Conservation (phyloP, 1,139 yeast genomes). For the Yamadazyma conglobata region DNA sequence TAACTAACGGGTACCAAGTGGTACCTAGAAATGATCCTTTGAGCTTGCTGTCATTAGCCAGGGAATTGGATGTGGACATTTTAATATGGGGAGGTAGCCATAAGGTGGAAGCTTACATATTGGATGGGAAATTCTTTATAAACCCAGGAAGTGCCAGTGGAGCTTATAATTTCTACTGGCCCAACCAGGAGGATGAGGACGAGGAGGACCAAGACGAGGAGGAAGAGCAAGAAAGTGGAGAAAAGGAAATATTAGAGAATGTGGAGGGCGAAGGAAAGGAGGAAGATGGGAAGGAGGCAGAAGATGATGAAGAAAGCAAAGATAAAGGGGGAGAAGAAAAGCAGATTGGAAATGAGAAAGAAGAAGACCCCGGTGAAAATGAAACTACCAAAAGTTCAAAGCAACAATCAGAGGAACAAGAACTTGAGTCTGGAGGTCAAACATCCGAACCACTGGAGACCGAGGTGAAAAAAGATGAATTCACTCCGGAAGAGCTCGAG, state of each 20-base stretch:
- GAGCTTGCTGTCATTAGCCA: slow-evolving; percentile 73
- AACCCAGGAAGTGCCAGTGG: slow-evolving; percentile 98
- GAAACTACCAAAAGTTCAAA: slow-evolving; percentile 16
- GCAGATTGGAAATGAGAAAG: slow-evolving; percentile 26
- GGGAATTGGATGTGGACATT: slow-evolving; percentile 90
- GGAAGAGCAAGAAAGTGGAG: slow-evolving; percentile 30
- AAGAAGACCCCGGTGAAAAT: slow-evolving; percentile 24
- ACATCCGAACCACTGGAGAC: slow-evolving; percentile 1
- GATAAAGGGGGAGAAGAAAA: slow-evolving; percentile 4
- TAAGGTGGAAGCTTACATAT: slow-evolving; percentile 85
- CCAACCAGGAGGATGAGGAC: slow-evolving; percentile 42
- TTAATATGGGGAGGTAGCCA: slow-evolving; percentile 97
- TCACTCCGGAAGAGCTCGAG: slow-evolving; percentile 11
- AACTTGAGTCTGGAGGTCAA: slow-evolving; percentile 18
- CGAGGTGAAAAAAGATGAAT: slow-evolving; percentile 11
- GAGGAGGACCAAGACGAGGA: slow-evolving; percentile 38
- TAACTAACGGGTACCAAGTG: slow-evolving; percentile 79
- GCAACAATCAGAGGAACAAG: slow-evolving; percentile 43
- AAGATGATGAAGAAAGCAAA: slow-evolving; percentile 13
- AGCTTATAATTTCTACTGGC: slow-evolving; percentile 59
- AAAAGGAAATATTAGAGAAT: slow-evolving; percentile 16
- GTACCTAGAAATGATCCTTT: slow-evolving; percentile 88
- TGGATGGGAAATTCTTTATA: slow-evolving; percentile 88
- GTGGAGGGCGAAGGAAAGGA: slow-evolving; percentile 34
- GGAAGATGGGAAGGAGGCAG: slow-evolving; percentile 41